Base-by-base conservation (phyloP, 768 basidiomycete genomes). In the Saitozyma podzolica region DNA sequence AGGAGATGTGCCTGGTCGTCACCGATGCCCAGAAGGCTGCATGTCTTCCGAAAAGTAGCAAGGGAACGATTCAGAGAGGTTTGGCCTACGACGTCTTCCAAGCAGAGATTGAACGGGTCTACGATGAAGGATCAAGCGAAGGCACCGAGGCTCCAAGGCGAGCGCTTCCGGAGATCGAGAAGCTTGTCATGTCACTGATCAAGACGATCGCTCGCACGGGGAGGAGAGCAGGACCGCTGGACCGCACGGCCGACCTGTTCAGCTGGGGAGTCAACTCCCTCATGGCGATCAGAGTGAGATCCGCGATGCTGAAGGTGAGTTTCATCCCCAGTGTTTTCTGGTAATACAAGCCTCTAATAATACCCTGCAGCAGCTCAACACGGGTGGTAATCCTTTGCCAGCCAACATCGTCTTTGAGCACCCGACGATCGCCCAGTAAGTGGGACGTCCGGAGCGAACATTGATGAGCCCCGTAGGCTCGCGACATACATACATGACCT, bases 21-120 rank as follows among this genome's bases (percentile, higher is more conserved):
- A 56, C 40, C 9, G 62, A 62, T 17, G 10, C 16, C 5, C 37
- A 54, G 10, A 17, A 49, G 1, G 48, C 61, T 13, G 65, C 60
- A 11, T 8, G 29, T 0, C 55, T 80, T 8, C 79, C 79, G 16
- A 78, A 74, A 58, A 73, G 75, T 50, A 77, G 75, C 60, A 80
- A 80, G 64, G 79, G 79, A 11, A 78, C 78, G 2, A 55, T 78
- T 7, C 78, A 78, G 57, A 45, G 77, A n/a, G 77, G 77, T 6
- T 52, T 73, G 29, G 79, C 75, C 1, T 74, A 80, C 52, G 68
- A 78, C 4, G 65, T 67, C 4, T 78, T 68, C 64, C 66, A 55
- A n/a, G 40, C 62, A 9, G 73, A 72, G 58, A 78, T 78, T 56
- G 66, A 70, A 4, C 29, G 41, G 41, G 40, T 76, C 39, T 80